Evolutionary conservation across 768 basidiomycete species (phyloP).

Genomic region (Clavaria fumosa): DNA sequence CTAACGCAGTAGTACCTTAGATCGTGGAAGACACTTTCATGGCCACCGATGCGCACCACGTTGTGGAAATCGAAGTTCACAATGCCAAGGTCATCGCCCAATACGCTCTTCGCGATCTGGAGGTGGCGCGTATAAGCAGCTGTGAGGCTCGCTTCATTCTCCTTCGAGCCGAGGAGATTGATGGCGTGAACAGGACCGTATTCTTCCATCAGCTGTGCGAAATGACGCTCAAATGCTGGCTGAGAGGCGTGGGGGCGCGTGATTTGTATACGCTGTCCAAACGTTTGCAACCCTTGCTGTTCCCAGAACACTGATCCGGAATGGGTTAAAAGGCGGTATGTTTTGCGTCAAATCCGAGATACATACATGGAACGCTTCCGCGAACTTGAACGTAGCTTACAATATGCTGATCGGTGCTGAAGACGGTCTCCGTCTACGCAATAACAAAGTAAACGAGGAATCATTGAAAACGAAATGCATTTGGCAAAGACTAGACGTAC

Average conservation of each 20-base stretch:
- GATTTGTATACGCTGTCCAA: constrained; percentile 88
- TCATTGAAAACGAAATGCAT: constrained; percentile 1
- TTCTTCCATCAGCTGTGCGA: constrained; percentile 70
- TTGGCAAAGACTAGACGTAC: constrained; percentile 29
- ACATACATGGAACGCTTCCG: constrained; percentile 88
- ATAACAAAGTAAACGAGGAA: constrained; percentile 9
- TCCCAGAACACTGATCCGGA: constrained; percentile 83
- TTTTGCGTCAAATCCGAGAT: constrained; percentile 11
- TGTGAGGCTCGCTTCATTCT: constrained; percentile 80
- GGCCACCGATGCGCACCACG: constrained; percentile 63
- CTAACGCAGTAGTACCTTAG: constrained; percentile 31
- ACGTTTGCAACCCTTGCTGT: constrained; percentile 89
- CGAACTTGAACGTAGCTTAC: constrained; percentile 90
- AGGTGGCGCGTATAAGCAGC: constrained; percentile 74
- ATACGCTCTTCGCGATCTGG: constrained; percentile 40
- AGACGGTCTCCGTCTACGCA: constrained; percentile 75
- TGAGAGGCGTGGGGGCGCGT: constrained; percentile 92
- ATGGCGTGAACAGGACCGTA: constrained; percentile 79
- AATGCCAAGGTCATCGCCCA: constrained; percentile 56
- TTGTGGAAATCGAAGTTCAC: constrained; percentile 94
- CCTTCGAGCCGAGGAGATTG: constrained; percentile 83
- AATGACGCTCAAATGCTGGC: constrained; percentile 93
- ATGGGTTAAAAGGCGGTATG: constrained; percentile 8
- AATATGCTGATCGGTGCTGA: constrained; percentile 75
- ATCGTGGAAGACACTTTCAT: constrained; percentile 72